phyloP scores from a whole-genome alignment of 345 rosid species.

The Eucalyptus polybractea region DNA sequence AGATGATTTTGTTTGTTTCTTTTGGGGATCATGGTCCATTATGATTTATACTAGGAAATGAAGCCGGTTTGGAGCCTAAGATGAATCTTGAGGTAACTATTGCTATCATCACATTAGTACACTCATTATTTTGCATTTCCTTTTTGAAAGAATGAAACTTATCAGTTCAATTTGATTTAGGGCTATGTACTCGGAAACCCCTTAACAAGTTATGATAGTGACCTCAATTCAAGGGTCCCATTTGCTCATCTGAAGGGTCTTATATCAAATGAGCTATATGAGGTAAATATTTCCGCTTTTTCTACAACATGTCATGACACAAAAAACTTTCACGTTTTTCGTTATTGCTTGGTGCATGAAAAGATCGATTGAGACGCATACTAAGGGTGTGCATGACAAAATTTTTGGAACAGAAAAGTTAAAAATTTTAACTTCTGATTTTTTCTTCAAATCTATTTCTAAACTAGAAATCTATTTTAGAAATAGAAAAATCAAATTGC shows the following conservation, averaged over 20 bases:
- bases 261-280: slow-evolving; percentile 1
- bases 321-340: not conserved
- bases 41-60: not conserved
- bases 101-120: not conserved
- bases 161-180: not conserved
- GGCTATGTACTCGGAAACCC: slow-evolving; percentile 22
- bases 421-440: too few relatives aligned
- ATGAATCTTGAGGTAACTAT: not conserved
- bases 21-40: not conserved
- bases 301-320: too few relatives aligned
- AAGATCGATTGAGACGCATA: not conserved
- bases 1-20: fast-evolving
- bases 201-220: not conserved
- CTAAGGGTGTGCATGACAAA: not conserved
- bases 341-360: not conserved
- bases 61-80: not conserved
- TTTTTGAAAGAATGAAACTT: not conserved
- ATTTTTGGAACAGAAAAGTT: too few relatives aligned
- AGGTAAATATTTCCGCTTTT: not conserved
- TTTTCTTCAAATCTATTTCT: too few relatives aligned
- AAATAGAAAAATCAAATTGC: too few relatives aligned
- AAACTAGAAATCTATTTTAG: too few relatives aligned
- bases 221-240: slow-evolving; percentile 6
- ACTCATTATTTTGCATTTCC: not conserved
- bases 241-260: slow-evolving; percentile 6